Evolutionary conservation across 2,329 filamentous ascomycete species (phyloP).

Genomic region (Neoarthrinium moseri): DNA sequence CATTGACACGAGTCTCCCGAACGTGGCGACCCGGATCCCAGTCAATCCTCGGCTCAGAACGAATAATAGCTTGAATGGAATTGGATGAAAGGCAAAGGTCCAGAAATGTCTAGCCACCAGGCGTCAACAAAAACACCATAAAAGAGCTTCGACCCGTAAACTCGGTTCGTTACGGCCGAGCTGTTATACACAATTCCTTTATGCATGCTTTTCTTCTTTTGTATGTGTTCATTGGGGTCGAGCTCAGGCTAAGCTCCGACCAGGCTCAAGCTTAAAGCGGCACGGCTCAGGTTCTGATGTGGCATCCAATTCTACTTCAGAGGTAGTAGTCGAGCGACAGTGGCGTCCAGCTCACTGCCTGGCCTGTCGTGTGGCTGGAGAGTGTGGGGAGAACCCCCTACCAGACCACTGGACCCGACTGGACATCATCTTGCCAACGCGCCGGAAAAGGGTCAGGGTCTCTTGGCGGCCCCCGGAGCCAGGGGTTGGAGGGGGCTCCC

Average conservation of each 20-base stretch:
- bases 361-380: too few species aligned
- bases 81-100: not conserved
- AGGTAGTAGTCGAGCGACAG: too few species aligned
- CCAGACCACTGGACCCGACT: too few species aligned
- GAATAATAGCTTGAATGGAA: constrained; percentile 1
- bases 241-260: not conserved
- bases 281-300: constrained; percentile 1
- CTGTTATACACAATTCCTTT: not conserved
- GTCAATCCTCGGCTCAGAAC: not conserved
- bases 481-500: too few species aligned
- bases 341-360: too few species aligned
- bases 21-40: too few species aligned
- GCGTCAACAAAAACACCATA: not conserved
- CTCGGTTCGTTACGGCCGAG: not conserved
- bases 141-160: constrained; percentile 1
- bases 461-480: too few species aligned
- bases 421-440: too few species aligned
- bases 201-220: not conserved
- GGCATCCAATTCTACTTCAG: not conserved
- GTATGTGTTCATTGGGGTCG: not conserved
- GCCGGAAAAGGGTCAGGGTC: too few species aligned
- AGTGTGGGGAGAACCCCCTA: too few species aligned
- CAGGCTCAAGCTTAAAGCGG: constrained; percentile 1
- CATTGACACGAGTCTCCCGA: too few species aligned
- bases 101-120: not conserved